Conservation (phyloP, 192 early-diverging fungal species). For the Glomus cerebriforme region DNA sequence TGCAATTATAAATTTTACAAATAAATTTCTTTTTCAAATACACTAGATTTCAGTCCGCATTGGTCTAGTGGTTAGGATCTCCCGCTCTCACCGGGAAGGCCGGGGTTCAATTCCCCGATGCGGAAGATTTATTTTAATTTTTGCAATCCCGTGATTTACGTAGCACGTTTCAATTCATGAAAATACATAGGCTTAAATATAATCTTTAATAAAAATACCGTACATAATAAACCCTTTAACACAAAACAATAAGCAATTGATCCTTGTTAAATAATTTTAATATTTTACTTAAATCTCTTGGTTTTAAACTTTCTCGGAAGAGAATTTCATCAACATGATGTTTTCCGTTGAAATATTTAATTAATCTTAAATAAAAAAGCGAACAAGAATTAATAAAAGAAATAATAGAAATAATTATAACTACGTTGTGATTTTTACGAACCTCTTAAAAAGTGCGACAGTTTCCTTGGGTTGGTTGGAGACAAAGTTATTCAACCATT, state of each 20-base stretch:
- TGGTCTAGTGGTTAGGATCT: neutral
- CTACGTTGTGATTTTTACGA: neutral
- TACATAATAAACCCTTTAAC: neutral
- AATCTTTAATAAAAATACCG: no score
- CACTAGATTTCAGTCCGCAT: neutral
- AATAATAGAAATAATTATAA: neutral
- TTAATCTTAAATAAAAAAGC: slow-evolving; percentile 49
- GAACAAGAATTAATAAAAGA: neutral
- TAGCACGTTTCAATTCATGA: neutral
- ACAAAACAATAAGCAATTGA: slow-evolving; percentile 11
- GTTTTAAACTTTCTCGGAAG: slow-evolving; percentile 44
- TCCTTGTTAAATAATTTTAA: slow-evolving; percentile 18
- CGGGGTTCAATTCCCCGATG: neutral
- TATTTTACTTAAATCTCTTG: slow-evolving; percentile 20
- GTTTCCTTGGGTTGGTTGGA: slow-evolving; percentile 58
- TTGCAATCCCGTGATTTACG: neutral
- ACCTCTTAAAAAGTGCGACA: slow-evolving; percentile 59
- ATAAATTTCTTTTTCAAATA: neutral
- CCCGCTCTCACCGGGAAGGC: neutral
- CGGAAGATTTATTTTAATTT: neutral
- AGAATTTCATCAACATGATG: slow-evolving; percentile 81
- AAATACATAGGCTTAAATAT: neutral
- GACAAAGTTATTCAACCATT: slow-evolving; percentile 54
- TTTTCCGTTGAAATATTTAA: slow-evolving; percentile 76
- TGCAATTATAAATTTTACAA: neutral